Conservation (phyloP, 106 monocot genomes). For the Agapanthus africanus region DNA sequence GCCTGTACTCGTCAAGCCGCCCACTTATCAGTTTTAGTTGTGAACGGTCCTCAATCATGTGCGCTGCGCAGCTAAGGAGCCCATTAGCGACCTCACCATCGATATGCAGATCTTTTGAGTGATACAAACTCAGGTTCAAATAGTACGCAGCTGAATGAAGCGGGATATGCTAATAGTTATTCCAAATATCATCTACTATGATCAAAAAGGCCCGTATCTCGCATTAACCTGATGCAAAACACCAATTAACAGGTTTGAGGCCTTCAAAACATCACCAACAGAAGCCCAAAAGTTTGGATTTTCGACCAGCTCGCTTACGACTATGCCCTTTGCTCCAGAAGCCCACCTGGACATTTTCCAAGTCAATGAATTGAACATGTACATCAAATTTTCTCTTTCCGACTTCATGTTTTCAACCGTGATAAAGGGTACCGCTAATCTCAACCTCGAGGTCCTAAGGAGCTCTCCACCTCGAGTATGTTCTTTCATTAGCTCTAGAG, state of each 20-base stretch:
- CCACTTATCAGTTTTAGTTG: conserved; percentile 33
- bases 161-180: conserved; percentile 55
- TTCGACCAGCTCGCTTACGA: conserved; percentile 35
- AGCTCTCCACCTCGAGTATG: conserved; percentile 37
- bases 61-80: conserved; percentile 30
- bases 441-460: conserved; percentile 33
- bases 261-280: conserved; percentile 41
- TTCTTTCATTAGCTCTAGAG: conserved; percentile 40
- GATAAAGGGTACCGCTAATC: conserved; percentile 36
- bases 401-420: conserved; percentile 47
- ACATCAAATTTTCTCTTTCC: conserved; percentile 48
- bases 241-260: conserved; percentile 44
- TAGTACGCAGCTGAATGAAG: conserved; percentile 71
- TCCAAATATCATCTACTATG: conserved; percentile 71
- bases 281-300: conserved; percentile 54
- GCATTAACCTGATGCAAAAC: conserved; percentile 35
- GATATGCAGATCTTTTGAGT: conserved; percentile 36
- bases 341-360: conserved; percentile 42
- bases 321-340: conserved; percentile 29
- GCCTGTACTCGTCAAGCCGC: conserved; percentile 64
- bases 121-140: conserved; percentile 68
- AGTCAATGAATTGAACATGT: conserved; percentile 44
- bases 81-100: conserved; percentile 79
- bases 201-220: conserved; percentile 46
- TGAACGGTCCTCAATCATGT: conserved; percentile 39